Evolutionary conservation across 352 stramenopile genomes (phyloP).

Genomic region (Achlya hypogyna): DNA sequence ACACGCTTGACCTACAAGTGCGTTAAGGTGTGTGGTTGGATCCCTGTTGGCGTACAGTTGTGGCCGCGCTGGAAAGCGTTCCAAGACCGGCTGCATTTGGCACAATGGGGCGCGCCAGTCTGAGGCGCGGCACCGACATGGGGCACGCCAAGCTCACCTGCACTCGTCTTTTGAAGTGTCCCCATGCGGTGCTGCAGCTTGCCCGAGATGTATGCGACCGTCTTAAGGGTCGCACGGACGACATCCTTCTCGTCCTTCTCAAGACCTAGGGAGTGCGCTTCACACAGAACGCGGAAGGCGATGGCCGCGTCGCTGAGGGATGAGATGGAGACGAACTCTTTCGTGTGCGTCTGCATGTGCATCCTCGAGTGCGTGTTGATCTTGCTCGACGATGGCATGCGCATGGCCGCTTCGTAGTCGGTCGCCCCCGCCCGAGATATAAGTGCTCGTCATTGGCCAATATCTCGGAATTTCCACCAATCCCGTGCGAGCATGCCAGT

Average conservation of each 20-base stretch:
- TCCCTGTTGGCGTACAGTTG: constrained; percentile 4
- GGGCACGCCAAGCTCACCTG: neutral
- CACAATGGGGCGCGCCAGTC: neutral
- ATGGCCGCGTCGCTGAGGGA: constrained; percentile 2
- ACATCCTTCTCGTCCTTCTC: constrained; percentile 10
- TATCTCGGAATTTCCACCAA: neutral
- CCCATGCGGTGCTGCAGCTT: neutral
- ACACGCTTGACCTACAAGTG: neutral
- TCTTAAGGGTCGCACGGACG: constrained; percentile 4
- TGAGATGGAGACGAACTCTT: constrained; percentile 10
- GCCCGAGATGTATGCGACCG: neutral
- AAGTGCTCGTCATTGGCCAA: neutral
- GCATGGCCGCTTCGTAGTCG: too few species aligned
- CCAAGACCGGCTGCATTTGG: neutral
- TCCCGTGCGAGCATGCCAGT: too few species aligned
- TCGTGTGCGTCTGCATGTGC: neutral
- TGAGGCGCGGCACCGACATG: neutral
- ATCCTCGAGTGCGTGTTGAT: neutral
- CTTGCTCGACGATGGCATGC: neutral
- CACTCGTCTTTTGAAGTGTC: neutral
- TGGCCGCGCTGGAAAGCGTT: neutral
- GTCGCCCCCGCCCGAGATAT: too few species aligned
- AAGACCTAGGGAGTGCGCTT: constrained; percentile 6
- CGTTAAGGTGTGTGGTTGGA: neutral
- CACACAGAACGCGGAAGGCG: constrained; percentile 1